A percentile compares a stretch with the other conserved stretches of the same genome.
These are phyloP conservation scores for Colletotrichum shisoi DNA, from an alignment of 2,329 filamentous ascomycete genomes.

Conservation along the genomic window DNA sequence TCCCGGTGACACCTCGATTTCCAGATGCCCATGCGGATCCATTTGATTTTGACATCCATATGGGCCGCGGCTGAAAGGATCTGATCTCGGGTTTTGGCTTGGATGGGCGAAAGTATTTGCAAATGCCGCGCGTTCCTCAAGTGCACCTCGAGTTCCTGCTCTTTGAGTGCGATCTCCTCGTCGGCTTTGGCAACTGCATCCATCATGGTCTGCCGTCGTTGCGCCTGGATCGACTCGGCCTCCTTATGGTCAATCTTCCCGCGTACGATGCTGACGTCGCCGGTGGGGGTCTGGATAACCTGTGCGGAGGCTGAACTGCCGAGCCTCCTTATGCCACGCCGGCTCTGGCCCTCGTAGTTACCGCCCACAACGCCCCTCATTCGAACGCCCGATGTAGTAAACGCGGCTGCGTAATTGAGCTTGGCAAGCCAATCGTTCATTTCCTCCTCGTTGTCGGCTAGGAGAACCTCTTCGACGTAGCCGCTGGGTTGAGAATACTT, in stretches of 20 bases:
- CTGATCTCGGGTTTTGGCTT: slow-evolving; percentile 86
- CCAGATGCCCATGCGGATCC: slow-evolving; percentile 95
- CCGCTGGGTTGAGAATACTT: slow-evolving; percentile 87
- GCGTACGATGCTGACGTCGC: slow-evolving; percentile 76
- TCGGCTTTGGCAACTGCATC: slow-evolving; percentile 85
- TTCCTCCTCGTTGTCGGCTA: slow-evolving; percentile 89
- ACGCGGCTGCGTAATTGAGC: slow-evolving; percentile 94
- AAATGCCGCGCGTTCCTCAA: slow-evolving; percentile 90
- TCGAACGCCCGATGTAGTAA: slow-evolving; percentile 87
- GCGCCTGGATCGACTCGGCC: slow-evolving; percentile 83
- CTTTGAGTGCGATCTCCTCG: slow-evolving; percentile 74
- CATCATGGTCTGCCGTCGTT: slow-evolving; percentile 81
- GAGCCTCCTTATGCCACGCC: slow-evolving; percentile 74
- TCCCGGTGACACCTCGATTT: slow-evolving; percentile 88
- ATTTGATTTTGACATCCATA: slow-evolving; percentile 87
- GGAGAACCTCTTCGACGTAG: slow-evolving; percentile 80
- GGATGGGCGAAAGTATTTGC: slow-evolving; percentile 86
- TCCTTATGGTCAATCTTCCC: slow-evolving; percentile 81
- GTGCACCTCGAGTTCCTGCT: slow-evolving; percentile 82
- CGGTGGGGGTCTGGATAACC: slow-evolving; percentile 72
- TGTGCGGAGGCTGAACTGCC: slow-evolving; percentile 68
- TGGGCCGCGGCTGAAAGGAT: slow-evolving; percentile 84
- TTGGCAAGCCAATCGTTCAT: slow-evolving; percentile 97
- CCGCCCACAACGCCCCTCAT: slow-evolving; percentile 88
- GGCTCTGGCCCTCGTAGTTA: slow-evolving; percentile 82